phyloP scores from a whole-genome alignment of 2,329 filamentous ascomycete genomes.

The Botrytis cinerea region DNA sequence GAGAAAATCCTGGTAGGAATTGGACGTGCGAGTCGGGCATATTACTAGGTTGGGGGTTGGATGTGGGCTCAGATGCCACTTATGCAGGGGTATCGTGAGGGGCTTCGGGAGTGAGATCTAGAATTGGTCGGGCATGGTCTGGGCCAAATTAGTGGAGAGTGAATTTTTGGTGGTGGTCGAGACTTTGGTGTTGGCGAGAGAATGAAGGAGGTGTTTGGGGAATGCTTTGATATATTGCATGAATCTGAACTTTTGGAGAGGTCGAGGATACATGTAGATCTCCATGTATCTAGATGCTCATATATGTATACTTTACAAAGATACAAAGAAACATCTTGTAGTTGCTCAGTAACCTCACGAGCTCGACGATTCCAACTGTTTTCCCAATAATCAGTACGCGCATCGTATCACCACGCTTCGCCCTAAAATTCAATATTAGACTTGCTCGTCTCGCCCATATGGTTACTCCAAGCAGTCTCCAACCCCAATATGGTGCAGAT shows the following conservation, averaged over 20 bases:
- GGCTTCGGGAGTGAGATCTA: neutral
- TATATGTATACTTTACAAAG: neutral
- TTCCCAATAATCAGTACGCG: neutral
- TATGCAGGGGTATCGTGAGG: neutral
- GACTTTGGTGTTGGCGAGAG: neutral
- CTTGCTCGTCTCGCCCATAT: neutral
- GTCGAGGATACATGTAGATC: too few relatives aligned
- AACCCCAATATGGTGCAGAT: neutral
- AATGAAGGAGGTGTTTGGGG: neutral
- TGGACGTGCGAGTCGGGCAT: neutral
- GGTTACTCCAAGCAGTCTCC: slow-evolving; percentile 1
- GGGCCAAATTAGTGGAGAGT: neutral
- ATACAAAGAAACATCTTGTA: neutral
- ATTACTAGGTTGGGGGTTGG: neutral
- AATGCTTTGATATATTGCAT: neutral
- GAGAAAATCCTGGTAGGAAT: neutral
- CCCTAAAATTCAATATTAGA: slow-evolving; percentile 8
- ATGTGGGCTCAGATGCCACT: neutral
- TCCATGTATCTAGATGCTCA: neutral
- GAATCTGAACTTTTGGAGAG: neutral
- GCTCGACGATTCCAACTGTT: neutral
- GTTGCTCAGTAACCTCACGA: neutral
- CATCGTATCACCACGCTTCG: neutral
- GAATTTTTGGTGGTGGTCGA: neutral
- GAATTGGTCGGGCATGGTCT: neutral